phyloP scores from a whole-genome alignment of 257 asterid genomes.

The Primulina tabacum region DNA sequence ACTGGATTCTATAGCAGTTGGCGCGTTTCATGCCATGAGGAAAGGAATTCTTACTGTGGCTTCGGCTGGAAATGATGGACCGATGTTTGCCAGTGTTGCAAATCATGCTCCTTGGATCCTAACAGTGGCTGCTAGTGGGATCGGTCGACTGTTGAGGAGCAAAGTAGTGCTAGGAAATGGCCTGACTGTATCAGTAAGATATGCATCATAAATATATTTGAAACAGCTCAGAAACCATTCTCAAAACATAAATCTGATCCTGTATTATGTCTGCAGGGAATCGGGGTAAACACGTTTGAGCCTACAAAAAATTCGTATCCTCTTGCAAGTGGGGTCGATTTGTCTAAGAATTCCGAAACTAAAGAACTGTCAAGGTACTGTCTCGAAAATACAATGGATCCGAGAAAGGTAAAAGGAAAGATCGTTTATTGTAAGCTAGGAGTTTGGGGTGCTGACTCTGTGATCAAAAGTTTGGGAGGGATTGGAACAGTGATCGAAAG shows the following conservation, averaged over 20 bases:
- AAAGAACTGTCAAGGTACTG: conserved; percentile 59
- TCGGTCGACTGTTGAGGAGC: conserved; percentile 63
- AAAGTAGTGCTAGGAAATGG: conserved; percentile 70
- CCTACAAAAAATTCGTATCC: conserved; percentile 61
- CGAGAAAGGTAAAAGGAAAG: conserved; percentile 75
- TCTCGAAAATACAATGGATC: conserved; percentile 65
- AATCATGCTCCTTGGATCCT: conserved; percentile 92
- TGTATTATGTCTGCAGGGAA: conserved; percentile 46
- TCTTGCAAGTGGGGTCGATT: conserved; percentile 60
- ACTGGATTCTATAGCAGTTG: conserved; percentile 69
- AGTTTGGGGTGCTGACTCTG: conserved; percentile 67
- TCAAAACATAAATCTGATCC: conserved; percentile 1
- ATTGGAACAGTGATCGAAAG: conserved; percentile 61
- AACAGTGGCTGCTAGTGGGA: conserved; percentile 88
- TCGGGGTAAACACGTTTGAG: conserved; percentile 65
- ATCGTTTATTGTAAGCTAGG: conserved; percentile 63
- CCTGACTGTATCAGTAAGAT: conserved; percentile 51
- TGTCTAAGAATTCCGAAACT: conserved; percentile 50
- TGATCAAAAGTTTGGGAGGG: conserved; percentile 72
- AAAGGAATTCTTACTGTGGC: conserved; percentile 78
- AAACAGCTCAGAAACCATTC: neutral
- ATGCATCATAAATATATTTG: neutral
- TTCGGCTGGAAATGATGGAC: conserved; percentile 88
- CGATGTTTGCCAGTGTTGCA: conserved; percentile 39
- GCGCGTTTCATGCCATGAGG: conserved; percentile 74